Evolutionary conservation across 2,329 filamentous ascomycete genomes (phyloP).

Genomic region (Penicillium hordei): DNA sequence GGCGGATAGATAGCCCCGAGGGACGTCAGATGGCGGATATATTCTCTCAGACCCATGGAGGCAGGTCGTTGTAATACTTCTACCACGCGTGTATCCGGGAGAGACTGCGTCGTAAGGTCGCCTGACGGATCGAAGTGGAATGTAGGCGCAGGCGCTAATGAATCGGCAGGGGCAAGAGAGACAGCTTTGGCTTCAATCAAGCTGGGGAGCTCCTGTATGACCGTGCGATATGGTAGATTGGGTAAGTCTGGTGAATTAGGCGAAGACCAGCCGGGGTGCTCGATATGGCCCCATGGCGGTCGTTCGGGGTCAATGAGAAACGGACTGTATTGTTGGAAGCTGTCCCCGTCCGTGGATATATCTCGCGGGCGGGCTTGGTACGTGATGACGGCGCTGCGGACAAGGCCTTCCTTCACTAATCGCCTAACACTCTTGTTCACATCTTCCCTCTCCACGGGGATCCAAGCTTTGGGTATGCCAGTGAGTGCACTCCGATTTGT

Average conservation of each 20-base stretch:
- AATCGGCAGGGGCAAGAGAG: slow-evolving; percentile 69
- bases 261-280: slow-evolving; percentile 85
- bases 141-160: slow-evolving; percentile 44
- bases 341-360: slow-evolving; percentile 43
- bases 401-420: slow-evolving; percentile 71
- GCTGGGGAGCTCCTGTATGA: slow-evolving; percentile 81
- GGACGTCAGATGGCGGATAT: slow-evolving; percentile 68
- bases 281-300: slow-evolving; percentile 76
- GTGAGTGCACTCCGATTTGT: slow-evolving; percentile 77
- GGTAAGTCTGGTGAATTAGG: slow-evolving; percentile 72
- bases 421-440: slow-evolving; percentile 71
- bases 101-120: slow-evolving; percentile 36
- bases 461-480: slow-evolving; percentile 81
- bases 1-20: slow-evolving; percentile 62
- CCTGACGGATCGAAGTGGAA: slow-evolving; percentile 35
- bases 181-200: slow-evolving; percentile 90
- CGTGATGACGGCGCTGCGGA: slow-evolving; percentile 75
- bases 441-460: slow-evolving; percentile 83
- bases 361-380: slow-evolving; percentile 73
- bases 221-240: slow-evolving; percentile 77
- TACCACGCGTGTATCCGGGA: slow-evolving; percentile 67
- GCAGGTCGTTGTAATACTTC: slow-evolving; percentile 68
- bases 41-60: slow-evolving; percentile 74
- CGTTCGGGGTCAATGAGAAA: slow-evolving; percentile 40
- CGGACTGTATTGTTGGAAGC: slow-evolving; percentile 30